Evolutionary conservation across 768 basidiomycete genomes (phyloP), one percentile per base, ranked within the genome.

Genomic region (Pisolithus microcarpus): DNA sequence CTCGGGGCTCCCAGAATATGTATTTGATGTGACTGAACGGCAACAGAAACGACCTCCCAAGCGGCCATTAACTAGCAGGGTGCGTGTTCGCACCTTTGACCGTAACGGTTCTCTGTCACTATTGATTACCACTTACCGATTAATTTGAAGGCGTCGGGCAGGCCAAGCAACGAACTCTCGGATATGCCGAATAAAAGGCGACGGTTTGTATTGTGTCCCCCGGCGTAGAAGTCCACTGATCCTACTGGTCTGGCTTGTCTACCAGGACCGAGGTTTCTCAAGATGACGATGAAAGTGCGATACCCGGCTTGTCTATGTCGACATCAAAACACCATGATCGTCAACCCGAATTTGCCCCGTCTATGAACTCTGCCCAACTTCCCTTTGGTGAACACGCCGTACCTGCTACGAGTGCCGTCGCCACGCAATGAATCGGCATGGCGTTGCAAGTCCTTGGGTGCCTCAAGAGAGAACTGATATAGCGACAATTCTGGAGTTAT

Each of bases 111-210:
- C 48, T 31, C 56, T 50, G 52, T 56, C 50, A 36, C 38, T 39
- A 11, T 61, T 50, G 15, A 53, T 51, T 48, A 43, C 57, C 48
- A 53, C 64, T 64, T 56, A 69, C 65, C 54, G 66, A 68, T 69
- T 51, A 30, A 58, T 43, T 40, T 62, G 63, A 78, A 87, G 84
- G 78, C 73, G 46, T 65, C 73, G 38, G 77, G 79, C 59, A 86
- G 85, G 60, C 78, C 82, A 30, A 75, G 68, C 55, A 75, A 84
- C 54, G 70, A 76, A 5, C 81, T 84, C 6, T 78, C 83, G 9
- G 85, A 87, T 53, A 72, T 80, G 70, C 85, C 86, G n/a, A 83
- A 84, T 62, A 88, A 88, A 75, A 85, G 84, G 65, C 79, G 80
- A 80, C 83, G 84, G 85, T 87, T 72, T 71, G 82, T 82, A 60